phyloP scores from a whole-genome alignment of 2,329 filamentous ascomycete genomes.

The Aspergillus amoenus region DNA sequence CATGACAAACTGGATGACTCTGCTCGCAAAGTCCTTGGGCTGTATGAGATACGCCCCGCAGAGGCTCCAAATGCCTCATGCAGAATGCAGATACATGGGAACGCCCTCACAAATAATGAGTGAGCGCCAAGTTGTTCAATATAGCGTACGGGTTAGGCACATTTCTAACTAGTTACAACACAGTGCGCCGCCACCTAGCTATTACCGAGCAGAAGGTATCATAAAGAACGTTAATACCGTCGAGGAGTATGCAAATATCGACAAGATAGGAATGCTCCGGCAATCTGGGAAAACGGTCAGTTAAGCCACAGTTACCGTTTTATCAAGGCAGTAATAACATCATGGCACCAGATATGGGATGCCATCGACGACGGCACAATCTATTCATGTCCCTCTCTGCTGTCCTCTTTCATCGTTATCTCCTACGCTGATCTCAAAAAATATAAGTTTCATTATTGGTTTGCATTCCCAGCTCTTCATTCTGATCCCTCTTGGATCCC shows the following conservation, averaged over 20 bases:
- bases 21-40: constrained; percentile 76
- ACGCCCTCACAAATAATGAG: constrained; percentile 79
- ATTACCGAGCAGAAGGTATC: constrained; percentile 83
- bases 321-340: constrained; percentile 12
- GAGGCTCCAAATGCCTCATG: constrained; percentile 74
- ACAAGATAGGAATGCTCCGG: constrained; percentile 75
- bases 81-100: constrained; percentile 86
- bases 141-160: not conserved
- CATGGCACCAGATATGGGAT: constrained; percentile 75
- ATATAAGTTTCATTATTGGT: constrained; percentile 98
- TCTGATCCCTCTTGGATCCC: constrained; percentile 82
- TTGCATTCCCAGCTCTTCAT: constrained; percentile 90
- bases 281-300: constrained; percentile 74
- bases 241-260: constrained; percentile 83
- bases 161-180: not conserved
- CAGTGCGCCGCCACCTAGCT: constrained; percentile 67
- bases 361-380: constrained; percentile 96
- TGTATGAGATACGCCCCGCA: constrained; percentile 78
- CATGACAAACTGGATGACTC: constrained; percentile 97
- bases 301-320: not conserved
- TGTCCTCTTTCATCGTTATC: constrained; percentile 83
- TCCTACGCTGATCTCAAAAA: constrained; percentile 97
- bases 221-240: constrained; percentile 97
- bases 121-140: constrained; percentile 49
- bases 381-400: constrained; percentile 87